Percentiles rank a stretch among this genome's conserved stretches.
phyloP scores from a whole-genome alignment of 345 rosid genomes.

The Acer negundo region DNA sequence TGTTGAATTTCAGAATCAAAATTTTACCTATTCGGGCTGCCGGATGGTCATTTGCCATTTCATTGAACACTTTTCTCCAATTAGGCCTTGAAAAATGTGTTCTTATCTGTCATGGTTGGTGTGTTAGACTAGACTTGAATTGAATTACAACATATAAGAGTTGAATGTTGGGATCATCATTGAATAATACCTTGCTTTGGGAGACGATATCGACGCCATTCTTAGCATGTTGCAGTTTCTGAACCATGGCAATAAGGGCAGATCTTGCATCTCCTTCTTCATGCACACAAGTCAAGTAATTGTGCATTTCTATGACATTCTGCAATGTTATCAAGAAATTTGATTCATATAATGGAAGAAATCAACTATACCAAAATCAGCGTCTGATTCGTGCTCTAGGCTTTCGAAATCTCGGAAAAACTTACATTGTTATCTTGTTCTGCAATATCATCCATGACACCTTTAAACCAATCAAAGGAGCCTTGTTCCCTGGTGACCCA shows the following conservation, averaged over 20 bases:
- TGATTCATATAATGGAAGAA: not conserved
- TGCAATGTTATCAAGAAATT: slow-evolving; percentile 24
- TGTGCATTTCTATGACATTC: slow-evolving; percentile 96
- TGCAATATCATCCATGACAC: slow-evolving; percentile 97
- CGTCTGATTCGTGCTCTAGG: no score
- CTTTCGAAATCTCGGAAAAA: not conserved
- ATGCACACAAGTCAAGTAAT: slow-evolving; percentile 91
- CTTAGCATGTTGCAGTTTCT: slow-evolving; percentile 91
- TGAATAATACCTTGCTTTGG: slow-evolving; percentile 68
- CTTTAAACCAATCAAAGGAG: slow-evolving; percentile 98
- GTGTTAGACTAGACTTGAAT: slow-evolving; percentile 2
- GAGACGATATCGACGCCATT: slow-evolving; percentile 92
- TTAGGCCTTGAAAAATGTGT: slow-evolving; percentile 97
- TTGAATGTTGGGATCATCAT: not conserved
- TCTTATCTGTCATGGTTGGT: slow-evolving; percentile 54
- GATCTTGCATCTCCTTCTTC: slow-evolving; percentile 99
- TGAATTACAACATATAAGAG: not conserved
- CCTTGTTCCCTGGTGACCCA: slow-evolving; percentile 98
- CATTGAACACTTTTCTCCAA: slow-evolving; percentile 84
- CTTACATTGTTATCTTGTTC: slow-evolving; percentile 66
- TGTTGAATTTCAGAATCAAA: not conserved
- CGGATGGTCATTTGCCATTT: slow-evolving; percentile 60
- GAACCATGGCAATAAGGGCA: slow-evolving; percentile 91
- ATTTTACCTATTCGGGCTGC: slow-evolving; percentile 66
- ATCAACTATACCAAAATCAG: no score